These are phyloP conservation scores for Neurospora tetrasperma DNA, from an alignment of 495 filamentous ascomycete species.

Conservation along the genomic window DNA sequence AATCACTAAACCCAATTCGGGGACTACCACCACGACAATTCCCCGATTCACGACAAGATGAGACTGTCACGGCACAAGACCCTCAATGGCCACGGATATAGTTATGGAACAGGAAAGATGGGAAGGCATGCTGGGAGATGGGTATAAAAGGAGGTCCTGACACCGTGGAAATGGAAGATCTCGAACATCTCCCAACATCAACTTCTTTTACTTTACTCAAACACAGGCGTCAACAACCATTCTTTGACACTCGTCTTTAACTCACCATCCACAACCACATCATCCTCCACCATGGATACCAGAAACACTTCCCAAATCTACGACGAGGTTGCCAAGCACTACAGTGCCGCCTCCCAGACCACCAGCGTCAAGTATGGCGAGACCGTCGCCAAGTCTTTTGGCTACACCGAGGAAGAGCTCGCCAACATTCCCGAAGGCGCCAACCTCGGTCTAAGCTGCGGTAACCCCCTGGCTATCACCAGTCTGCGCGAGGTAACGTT, in stretches of 20 bases:
- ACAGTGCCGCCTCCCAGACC: constrained; percentile 23
- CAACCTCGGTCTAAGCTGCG: constrained; percentile 58
- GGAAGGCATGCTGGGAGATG: background rate
- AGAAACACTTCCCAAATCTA: constrained; percentile 26
- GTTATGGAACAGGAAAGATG: background rate
- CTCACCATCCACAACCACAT: background rate
- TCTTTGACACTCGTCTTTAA: background rate
- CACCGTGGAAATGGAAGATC: background rate
- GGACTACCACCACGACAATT: background rate
- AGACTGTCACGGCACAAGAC: background rate
- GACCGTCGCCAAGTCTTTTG: constrained; percentile 47
- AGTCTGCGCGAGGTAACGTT: constrained; percentile 36
- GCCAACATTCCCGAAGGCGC: constrained; percentile 42
- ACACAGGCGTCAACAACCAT: background rate
- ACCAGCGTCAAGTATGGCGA: constrained; percentile 24
- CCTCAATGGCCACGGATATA: background rate
- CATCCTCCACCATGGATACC: constrained; percentile 1
- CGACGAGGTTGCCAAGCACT: constrained; percentile 28
- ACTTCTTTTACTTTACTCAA: background rate
- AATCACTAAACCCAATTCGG: background rate
- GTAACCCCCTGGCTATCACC: constrained; percentile 51
- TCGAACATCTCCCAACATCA: background rate
- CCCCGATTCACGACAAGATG: background rate
- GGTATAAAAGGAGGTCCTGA: background rate
- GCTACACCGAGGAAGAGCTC: constrained; percentile 48